Evolutionary conservation across 768 basidiomycete genomes (phyloP), one percentile per base, ranked within the genome.

Genomic region (Leucocoprinus birnbaumii): DNA sequence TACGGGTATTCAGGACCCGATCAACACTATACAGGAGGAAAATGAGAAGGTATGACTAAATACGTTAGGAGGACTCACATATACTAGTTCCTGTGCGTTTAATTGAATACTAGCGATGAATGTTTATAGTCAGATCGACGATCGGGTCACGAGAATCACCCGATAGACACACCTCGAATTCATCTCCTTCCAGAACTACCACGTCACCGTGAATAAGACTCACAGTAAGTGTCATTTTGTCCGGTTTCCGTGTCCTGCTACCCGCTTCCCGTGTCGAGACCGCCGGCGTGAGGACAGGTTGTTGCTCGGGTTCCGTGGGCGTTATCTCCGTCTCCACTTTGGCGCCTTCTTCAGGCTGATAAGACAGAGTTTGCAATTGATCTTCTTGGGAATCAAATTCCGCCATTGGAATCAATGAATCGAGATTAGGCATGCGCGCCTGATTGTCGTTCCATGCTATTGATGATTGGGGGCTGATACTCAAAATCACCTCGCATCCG

Each of bases 201-300:
- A 72, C 61, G 53, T 78, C 76, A 0, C 78, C 77, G 58, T 79
- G 79, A 34, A 79, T 68, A 43, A 79, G 64, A 10, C 70, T 72
- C 14, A 77, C 56, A 31, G 50, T 46, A n/a, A 48, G 16, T 13
- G 24, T 47, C n/a, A 35, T 27, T n/a, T 57, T 59, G 21, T 48
- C 50, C 41, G 55, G 63, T 44, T 48, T 41, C 48, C 25, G 57
- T 25, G 19, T 44, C 51, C 48, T 49, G 21, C 11, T 35, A 35
- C 34, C 42, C 41, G 46, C 35, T 49, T 40, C 25, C 26, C 19
- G 27, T 41, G 47, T 22, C 22, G 52, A 31, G 5, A 34, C 18
- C 22, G n/a, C 14, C 13, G 41, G 14, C 16, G 27, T 19, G 7
- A 22, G 3, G 37, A 34, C 38, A 47, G 24, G 3, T 38, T n/a